A percentile compares a stretch with the other conserved stretches of the same genome.
These are phyloP conservation scores for Hypoxylon rickii DNA, from an alignment of 495 filamentous ascomycete species.

Conservation along the genomic window DNA sequence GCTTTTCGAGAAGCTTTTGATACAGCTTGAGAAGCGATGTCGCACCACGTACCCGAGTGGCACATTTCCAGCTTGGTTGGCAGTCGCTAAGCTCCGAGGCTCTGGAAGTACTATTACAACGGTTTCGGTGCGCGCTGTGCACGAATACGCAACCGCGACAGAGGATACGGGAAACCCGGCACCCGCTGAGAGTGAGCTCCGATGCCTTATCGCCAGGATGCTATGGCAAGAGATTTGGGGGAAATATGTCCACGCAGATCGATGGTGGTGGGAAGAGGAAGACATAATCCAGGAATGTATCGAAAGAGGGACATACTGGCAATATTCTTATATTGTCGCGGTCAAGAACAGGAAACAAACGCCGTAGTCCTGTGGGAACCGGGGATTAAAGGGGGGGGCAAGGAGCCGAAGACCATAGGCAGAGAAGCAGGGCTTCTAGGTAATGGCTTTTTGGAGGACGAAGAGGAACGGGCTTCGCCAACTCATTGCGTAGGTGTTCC, in stretches of 20 bases:
- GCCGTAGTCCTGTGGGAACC: neutral
- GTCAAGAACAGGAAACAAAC: constrained; percentile 39
- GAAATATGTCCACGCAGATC: constrained; percentile 43
- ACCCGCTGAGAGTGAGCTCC: constrained; percentile 39
- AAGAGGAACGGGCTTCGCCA: neutral
- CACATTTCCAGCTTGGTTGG: constrained; percentile 50
- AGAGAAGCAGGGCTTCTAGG: too few species aligned
- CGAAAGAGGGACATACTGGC: constrained; percentile 50
- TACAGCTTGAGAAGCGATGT: constrained; percentile 50
- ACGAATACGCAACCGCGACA: constrained; percentile 9
- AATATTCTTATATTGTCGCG: constrained; percentile 51
- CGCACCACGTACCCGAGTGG: constrained; percentile 50
- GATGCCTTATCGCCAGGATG: constrained; percentile 44
- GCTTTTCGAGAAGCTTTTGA: constrained; percentile 52
- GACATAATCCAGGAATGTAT: constrained; percentile 53
- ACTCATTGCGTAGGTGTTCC: constrained; percentile 17
- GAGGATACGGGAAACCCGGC: constrained; percentile 15
- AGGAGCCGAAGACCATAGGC: neutral
- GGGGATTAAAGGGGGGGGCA: neutral
- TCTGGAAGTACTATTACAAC: constrained; percentile 41
- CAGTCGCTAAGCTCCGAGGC: constrained; percentile 43
- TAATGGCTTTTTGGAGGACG: neutral
- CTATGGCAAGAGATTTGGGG: constrained; percentile 56
- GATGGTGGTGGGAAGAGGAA: constrained; percentile 59
- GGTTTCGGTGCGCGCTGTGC: constrained; percentile 42